Base-by-base conservation (phyloP, 2,329 filamentous ascomycete species). In the Penicillium thymicola region DNA sequence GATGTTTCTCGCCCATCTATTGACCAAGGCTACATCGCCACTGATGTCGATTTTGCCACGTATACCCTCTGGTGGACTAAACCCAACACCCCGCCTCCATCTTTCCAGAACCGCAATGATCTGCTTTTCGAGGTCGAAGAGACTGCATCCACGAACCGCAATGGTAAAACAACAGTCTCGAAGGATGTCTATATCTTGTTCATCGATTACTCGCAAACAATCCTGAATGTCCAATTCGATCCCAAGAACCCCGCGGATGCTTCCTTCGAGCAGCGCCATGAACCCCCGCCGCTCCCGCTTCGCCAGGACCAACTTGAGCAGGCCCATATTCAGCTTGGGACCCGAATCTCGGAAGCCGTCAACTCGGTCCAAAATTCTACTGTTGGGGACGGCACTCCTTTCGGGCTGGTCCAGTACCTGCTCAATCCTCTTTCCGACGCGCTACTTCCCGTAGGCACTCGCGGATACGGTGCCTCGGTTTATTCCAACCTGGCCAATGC, bases 401-500 rank as follows among this genome's bases (percentile, higher is more conserved):
- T 89, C 49, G 85, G 82, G 0, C 82, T 99, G 5, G 78, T 97
- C n/a, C 78, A 86, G 47, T 88, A 96, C 66, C 84, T 97, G 6
- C 82, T 99, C 49, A 83, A 82, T 37, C 87, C 89, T 0, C 82
- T 92, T 64, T 79, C 82, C 16, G 86, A 89, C 57, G 92, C 89
- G 0, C 83, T 99, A 5, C 79, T 82, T 3, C 93, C 94, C 0
- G 85, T 97, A 7, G 93, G 93, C n/a, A 90, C 86, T 11, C 89
- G 93, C 47, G 85, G 91, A 4, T 99, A 93, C 71, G 94, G 94
- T 59, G 92, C 93, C 5, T 81, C 96, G 25, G 91, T 99, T 14
- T 99, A 99, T 74, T 85, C 90, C 62, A 99, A 99, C 71, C 83
- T 97, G 56, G 94, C 90, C 68, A 99, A 99, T 71, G 93, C 94